Base-by-base conservation (phyloP, 306 rosid genomes). In the Sicyos edulis region DNA sequence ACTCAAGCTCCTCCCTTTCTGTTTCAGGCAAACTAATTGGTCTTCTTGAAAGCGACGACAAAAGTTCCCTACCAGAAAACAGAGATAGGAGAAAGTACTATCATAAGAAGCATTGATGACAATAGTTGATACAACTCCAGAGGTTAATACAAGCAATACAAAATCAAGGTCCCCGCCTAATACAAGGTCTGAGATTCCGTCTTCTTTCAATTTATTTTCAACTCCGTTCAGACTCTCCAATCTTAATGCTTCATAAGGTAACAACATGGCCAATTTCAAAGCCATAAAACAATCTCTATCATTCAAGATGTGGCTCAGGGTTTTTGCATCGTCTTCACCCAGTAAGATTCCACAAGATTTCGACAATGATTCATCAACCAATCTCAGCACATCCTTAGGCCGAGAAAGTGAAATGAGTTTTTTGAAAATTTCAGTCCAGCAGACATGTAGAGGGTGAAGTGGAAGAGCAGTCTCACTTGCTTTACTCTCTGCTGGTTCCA, bases 11-110 rank as follows among this genome's bases (percentile, higher is more conserved):
- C 66, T 49, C 62, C 83, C 84, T 64, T 75, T 81, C 73, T 32
- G 80, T 4, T 67, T 61, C 71, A 65, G 74, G 75, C 81, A 76
- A 20, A 87, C 61, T 60, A 80, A 73, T 78, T 85, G 82, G 71
- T 78, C 74, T 32, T 74, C 83, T 85, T 83, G 97, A 81, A 82
- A 81, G 73, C 73, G 83, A 50, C 70, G 80, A 76, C 92, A 85
- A 26, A 89, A 78, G 58, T 78, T 95, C 32, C 99, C 99, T 37
- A 91, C 80, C 91, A 89, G 64, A 77, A 80, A 87, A 88, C 95
- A 91, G 67, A 86, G 51, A 74, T 78, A 91, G 45, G 92, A 95
- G 88, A 86, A 89, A 65, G 78, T 76, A 62, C 79, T 75, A 21
- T 88, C 91, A 34, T 81, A 95, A 34, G 88, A 71, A 55, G 92